phyloP scores from a whole-genome alignment of 2,329 filamentous ascomycete genomes.

The Curvularia spicifera region DNA sequence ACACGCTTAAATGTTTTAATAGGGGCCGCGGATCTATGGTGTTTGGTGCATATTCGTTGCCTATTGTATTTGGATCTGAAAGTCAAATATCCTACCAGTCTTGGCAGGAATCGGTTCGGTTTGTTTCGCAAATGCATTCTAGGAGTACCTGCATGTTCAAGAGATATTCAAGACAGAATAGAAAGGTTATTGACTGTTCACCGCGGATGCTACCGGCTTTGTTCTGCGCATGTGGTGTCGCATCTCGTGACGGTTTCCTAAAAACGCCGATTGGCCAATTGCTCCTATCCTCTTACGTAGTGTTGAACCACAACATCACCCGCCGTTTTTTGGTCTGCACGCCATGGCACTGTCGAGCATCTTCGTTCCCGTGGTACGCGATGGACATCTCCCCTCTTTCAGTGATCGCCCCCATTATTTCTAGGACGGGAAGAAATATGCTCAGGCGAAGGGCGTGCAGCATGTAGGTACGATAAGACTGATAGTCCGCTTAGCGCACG shows the following conservation, averaged over 20 bases:
- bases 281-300: constrained; percentile 29
- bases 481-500: constrained; percentile 17
- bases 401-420: neutral
- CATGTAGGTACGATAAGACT: neutral
- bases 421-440: neutral
- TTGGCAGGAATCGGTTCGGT: constrained; percentile 11
- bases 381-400: neutral
- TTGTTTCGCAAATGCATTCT: constrained; percentile 12
- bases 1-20: constrained; percentile 21
- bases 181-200: constrained; percentile 24
- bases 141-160: constrained; percentile 4
- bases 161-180: constrained; percentile 10
- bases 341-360: neutral
- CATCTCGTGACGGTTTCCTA: constrained; percentile 18
- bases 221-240: constrained; percentile 2
- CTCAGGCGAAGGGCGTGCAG: constrained; percentile 20
- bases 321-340: constrained; percentile 3
- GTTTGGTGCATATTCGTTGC: constrained; percentile 28
- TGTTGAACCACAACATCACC: constrained; percentile 10
- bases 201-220: constrained; percentile 41
- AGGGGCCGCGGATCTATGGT: constrained; percentile 26
- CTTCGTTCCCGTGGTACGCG: neutral
- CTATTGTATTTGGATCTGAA: constrained; percentile 26
- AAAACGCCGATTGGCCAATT: constrained; percentile 30
- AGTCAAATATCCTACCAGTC: constrained; percentile 18